Base-by-base conservation (phyloP, 2,329 filamentous ascomycete species). In the Phaeosphaeria sp. region DNA sequence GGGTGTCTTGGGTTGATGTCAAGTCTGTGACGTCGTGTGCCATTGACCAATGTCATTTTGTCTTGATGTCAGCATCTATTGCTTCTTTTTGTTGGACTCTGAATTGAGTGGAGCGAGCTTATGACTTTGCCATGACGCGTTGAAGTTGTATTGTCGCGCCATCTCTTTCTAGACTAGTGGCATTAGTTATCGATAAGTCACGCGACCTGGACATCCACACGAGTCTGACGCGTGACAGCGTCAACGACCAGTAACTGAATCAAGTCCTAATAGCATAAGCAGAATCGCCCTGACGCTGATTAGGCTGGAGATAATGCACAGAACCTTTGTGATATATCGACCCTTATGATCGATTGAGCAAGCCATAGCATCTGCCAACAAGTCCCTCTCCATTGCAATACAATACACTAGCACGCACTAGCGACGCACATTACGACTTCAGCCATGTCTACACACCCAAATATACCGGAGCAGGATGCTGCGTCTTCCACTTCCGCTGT, bases 11-110 rank as follows among this genome's bases (percentile, higher is more conserved):
- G 50, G 42, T 39, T 27, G 36, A 53, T 58, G 27, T 51, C 44
- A 51, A 36, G 51, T 55, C 43, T 54, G 53, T 66, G 60, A 61
- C 59, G 53, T 61, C 20, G 20, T 20, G 44, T 49, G 46, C 44
- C 15, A 25, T 46, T 43, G 30, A 25, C 55, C 59, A 62, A 59
- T 64, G 40, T 22, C 51, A 67, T 53, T 51, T 60, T 59, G 39
- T 62, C 60, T 64, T 74, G 68, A 74, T 73, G 70, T 74, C 69
- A 72, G 60, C 48, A 61, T 57, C 45, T 43, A 52, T 53, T 45
- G 36, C 43, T 53, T 56, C 22, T 43, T 25, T 45, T 46, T 44
- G 60, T 45, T 30, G 25, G 5, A 30, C 36, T 8, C 47, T 55
- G 24, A 51, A 13, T 22, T 59, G 56, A 62, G 60, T 57, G 64